These are phyloP conservation scores for Pholiota molesta DNA, from an alignment of 768 basidiomycete genomes.

Conservation along the genomic window DNA sequence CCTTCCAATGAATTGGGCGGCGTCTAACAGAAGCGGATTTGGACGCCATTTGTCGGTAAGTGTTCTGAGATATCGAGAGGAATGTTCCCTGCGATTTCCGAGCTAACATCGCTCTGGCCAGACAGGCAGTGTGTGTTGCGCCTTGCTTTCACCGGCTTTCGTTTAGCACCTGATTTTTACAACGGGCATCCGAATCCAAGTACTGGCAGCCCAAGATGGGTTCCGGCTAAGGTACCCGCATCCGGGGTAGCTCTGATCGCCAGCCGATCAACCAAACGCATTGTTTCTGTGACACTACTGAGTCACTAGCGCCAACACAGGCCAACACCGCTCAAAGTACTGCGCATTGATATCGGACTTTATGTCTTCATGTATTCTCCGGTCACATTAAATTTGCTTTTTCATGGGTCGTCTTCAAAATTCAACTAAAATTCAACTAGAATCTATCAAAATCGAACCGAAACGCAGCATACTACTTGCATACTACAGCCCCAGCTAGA, in stretches of 20 bases:
- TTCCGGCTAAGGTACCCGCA: background rate
- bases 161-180: constrained; percentile 7
- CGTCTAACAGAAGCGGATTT: constrained; percentile 20
- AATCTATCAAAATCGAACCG: too few species aligned
- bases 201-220: too few species aligned
- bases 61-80: constrained; percentile 4
- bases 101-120: constrained; percentile 16
- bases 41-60: constrained; percentile 25
- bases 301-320: background rate
- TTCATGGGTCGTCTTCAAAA: too few species aligned
- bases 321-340: too few species aligned
- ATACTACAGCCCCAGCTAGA: too few species aligned
- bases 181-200: too few species aligned
- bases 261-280: background rate
- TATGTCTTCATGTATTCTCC: too few species aligned
- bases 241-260: background rate
- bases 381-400: too few species aligned
- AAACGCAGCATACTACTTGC: too few species aligned
- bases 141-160: background rate
- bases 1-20: constrained; percentile 69
- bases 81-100: constrained; percentile 15
- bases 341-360: too few species aligned
- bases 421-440: too few species aligned
- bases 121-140: background rate
- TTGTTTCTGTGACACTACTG: background rate